These are phyloP conservation scores for Mantamonas sphyraenae DNA, from an alignment of 78 protist species.

Conservation along the genomic window DNA sequence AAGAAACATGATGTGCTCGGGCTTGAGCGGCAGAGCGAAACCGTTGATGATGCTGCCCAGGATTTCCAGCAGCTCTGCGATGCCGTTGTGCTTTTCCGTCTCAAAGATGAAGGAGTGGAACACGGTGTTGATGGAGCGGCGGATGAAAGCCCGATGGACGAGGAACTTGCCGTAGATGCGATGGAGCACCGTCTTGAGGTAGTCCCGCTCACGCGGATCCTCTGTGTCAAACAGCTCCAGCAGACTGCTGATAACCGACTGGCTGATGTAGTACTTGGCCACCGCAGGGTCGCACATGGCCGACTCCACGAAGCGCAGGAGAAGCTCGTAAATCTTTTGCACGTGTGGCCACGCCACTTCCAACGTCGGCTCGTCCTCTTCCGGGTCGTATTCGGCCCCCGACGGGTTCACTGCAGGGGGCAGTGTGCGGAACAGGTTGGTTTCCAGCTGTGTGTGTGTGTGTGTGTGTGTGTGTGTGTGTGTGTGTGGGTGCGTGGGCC, in stretches of 20 bases:
- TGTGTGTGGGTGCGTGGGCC: no score
- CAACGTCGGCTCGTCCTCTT: conserved; percentile 67
- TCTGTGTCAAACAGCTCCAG: conserved; percentile 88
- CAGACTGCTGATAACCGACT: conserved; percentile 48
- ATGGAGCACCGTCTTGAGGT: conserved; percentile 89
- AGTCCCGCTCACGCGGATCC: conserved; percentile 95
- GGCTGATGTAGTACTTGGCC: conserved; percentile 63
- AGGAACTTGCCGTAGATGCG: conserved; percentile 88
- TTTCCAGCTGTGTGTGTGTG: conserved; percentile 57
- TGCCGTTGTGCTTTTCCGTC: conserved; percentile 77
- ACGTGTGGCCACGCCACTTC: conserved; percentile 90
- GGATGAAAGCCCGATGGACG: conserved; percentile 75
- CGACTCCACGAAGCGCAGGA: conserved; percentile 83
- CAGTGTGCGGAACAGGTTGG: conserved; percentile 79
- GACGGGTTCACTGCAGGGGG: conserved; percentile 55
- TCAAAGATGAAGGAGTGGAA: conserved; percentile 75
- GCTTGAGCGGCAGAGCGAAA: conserved; percentile 90
- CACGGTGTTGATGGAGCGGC: conserved; percentile 71
- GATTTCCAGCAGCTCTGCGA: conserved; percentile 84
- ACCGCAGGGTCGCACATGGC: conserved; percentile 63
- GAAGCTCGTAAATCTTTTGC: conserved; percentile 72
- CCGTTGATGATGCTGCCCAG: conserved; percentile 87
- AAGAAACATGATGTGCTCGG: conserved; percentile 82
- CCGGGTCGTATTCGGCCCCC: conserved; percentile 72
- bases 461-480: no score